A percentile compares a stretch with the other conserved stretches of the same genome.
Evolutionary conservation across 2,329 filamentous ascomycete species (phyloP).

Genomic region (Calonectria honghensis): DNA sequence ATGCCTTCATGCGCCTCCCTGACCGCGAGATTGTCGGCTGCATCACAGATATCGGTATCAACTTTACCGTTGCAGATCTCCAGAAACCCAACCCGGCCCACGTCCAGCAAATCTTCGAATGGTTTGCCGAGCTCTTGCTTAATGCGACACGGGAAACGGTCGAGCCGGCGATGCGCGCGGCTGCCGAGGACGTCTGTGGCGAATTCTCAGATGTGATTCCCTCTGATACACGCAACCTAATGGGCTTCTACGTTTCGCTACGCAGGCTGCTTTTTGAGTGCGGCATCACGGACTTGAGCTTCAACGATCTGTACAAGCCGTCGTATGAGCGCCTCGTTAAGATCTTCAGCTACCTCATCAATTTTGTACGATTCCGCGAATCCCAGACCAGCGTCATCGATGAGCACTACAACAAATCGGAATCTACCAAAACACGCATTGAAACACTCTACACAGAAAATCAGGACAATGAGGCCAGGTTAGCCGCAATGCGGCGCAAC

Average conservation of each 20-base stretch:
- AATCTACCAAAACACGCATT: slow-evolving; percentile 90
- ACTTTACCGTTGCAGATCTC: slow-evolving; percentile 89
- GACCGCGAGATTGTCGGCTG: slow-evolving; percentile 94
- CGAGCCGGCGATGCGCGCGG: slow-evolving; percentile 95
- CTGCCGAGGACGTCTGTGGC: slow-evolving; percentile 89
- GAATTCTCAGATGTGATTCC: slow-evolving; percentile 90
- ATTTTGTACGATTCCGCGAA: slow-evolving; percentile 98
- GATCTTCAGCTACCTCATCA: slow-evolving; percentile 98
- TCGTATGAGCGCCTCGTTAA: slow-evolving; percentile 93
- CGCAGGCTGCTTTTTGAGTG: slow-evolving; percentile 89
- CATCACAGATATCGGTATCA: slow-evolving; percentile 96
- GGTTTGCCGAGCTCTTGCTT: slow-evolving; percentile 95
- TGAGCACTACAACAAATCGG: slow-evolving; percentile 93
- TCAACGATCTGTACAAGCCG: slow-evolving; percentile 92
- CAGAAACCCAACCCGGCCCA: slow-evolving; percentile 95
- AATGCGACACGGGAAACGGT: slow-evolving; percentile 95
- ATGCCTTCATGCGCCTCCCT: slow-evolving; percentile 76
- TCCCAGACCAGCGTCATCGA: slow-evolving; percentile 93
- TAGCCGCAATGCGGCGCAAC: slow-evolving; percentile 88
- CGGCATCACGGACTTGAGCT: slow-evolving; percentile 94
- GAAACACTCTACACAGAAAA: slow-evolving; percentile 91
- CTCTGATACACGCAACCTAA: slow-evolving; percentile 91
- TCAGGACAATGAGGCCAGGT: slow-evolving; percentile 86
- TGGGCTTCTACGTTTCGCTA: slow-evolving; percentile 95
- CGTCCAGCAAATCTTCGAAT: slow-evolving; percentile 98